Conservation (phyloP, 2,329 filamentous ascomycete species). For the Fusarium proliferatum region DNA sequence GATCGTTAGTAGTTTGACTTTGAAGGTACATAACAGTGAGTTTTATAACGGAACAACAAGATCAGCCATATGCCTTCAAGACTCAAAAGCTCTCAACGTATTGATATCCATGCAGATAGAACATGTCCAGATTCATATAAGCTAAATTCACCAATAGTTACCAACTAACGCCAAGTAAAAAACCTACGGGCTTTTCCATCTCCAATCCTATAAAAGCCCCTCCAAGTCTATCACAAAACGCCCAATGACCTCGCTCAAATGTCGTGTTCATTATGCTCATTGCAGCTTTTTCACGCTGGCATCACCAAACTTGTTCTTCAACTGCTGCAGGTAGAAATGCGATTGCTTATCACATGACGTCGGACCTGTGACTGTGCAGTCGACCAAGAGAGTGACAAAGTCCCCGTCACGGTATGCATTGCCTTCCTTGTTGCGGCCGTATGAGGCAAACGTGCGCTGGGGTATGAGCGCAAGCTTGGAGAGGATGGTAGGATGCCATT, state of each 20-base stretch:
- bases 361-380: conserved; percentile 70
- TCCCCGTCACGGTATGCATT: conserved; percentile 84
- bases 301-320: conserved; percentile 55
- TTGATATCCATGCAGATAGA: neutral
- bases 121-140: conserved; percentile 12
- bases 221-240: conserved; percentile 31
- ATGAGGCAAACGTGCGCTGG: conserved; percentile 85
- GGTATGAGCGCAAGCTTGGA: conserved; percentile 91
- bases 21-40: accelerated
- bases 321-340: conserved; percentile 60
- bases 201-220: conserved; percentile 9
- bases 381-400: conserved; percentile 81
- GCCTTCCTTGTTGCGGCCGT: conserved; percentile 67
- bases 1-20: neutral
- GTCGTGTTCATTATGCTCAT: conserved; percentile 26
- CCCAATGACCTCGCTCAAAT: conserved; percentile 27
- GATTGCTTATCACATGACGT: conserved; percentile 80
- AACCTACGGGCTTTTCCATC: conserved; percentile 17
- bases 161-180: conserved; percentile 28
- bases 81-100: neutral
- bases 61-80: neutral
- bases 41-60: neutral
- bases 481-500: conserved; percentile 97
- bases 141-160: conserved; percentile 16
- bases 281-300: neutral